A percentile compares a stretch with the other conserved stretches of the same genome.
Evolutionary conservation across 1,284 basidiomycete genomes (phyloP).

Genomic region (Xerocomus amazonicus): DNA sequence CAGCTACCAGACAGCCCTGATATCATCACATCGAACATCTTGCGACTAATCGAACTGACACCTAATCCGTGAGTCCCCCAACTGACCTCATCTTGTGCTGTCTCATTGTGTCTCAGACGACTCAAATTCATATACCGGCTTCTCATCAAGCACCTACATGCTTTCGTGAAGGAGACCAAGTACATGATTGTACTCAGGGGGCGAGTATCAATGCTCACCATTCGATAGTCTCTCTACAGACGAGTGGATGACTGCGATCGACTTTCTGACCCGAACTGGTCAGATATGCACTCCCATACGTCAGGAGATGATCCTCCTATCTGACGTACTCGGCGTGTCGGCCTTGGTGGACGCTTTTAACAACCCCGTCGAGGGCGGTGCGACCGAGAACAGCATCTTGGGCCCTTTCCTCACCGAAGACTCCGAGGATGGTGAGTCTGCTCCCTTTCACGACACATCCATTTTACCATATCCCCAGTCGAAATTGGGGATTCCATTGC

Average conservation of each 20-base stretch:
- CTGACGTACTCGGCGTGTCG: constrained; percentile 76
- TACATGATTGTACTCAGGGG: constrained; percentile 19
- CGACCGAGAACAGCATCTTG: constrained; percentile 74
- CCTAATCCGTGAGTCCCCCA: constrained; percentile 38
- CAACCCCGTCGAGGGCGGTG: constrained; percentile 62
- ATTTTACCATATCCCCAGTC: constrained; percentile 37
- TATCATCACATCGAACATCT: constrained; percentile 53
- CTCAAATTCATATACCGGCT: constrained; percentile 46
- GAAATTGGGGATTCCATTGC: constrained; percentile 61
- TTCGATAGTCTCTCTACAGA: constrained; percentile 62
- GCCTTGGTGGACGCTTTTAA: constrained; percentile 76
- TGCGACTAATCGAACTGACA: constrained; percentile 44
- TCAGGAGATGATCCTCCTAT: constrained; percentile 83
- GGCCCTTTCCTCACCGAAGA: constrained; percentile 87
- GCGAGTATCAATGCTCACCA: not conserved
- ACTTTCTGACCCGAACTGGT: constrained; percentile 73
- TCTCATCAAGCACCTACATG: constrained; percentile 63
- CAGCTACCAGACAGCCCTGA: constrained; percentile 52
- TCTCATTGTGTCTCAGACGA: constrained; percentile 33
- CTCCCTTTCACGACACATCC: not conserved
- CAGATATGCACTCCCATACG: constrained; percentile 70
- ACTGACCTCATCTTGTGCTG: not conserved
- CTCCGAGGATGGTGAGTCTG: constrained; percentile 59
- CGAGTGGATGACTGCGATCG: constrained; percentile 80
- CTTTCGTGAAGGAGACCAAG: constrained; percentile 69